Evolutionary conservation across 306 rosid species (phyloP).

Genomic region (Quercus parvula): DNA sequence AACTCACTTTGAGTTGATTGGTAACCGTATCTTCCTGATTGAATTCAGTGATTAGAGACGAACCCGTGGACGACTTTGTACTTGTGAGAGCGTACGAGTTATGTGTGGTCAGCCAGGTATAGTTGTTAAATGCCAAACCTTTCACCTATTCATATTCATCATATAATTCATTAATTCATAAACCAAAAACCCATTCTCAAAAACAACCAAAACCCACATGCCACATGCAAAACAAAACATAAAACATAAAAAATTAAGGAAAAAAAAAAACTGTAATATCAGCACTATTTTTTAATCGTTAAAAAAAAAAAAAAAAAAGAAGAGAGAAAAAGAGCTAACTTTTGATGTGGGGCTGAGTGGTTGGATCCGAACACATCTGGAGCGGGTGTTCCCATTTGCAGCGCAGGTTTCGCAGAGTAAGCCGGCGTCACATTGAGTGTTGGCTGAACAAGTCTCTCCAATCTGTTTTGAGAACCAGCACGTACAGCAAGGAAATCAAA

Average conservation of each 20-base stretch:
- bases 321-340: slow-evolving; percentile 23
- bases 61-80: slow-evolving; percentile 61
- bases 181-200: background rate
- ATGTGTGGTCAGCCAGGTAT: slow-evolving; percentile 96
- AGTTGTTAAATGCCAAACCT: slow-evolving; percentile 69
- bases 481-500: no score
- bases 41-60: slow-evolving; percentile 50
- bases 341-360: slow-evolving; percentile 58
- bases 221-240: background rate
- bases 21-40: slow-evolving; percentile 79
- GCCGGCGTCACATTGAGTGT: slow-evolving; percentile 60
- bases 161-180: background rate
- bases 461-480: slow-evolving; percentile 36
- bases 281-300: background rate
- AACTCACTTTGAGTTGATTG: slow-evolving; percentile 67
- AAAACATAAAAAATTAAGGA: no score
- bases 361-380: slow-evolving; percentile 75
- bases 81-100: slow-evolving; percentile 73
- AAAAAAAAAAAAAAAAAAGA: background rate
- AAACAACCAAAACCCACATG: background rate
- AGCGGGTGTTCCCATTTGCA: slow-evolving; percentile 84
- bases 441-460: slow-evolving; percentile 86
- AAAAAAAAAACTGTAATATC: no score
- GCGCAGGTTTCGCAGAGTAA: slow-evolving; percentile 66
- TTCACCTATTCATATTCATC: slow-evolving; percentile 43